These are phyloP conservation scores for Aspergillus sp. DNA, from an alignment of 2,329 filamentous ascomycete species.

Conservation along the genomic window DNA sequence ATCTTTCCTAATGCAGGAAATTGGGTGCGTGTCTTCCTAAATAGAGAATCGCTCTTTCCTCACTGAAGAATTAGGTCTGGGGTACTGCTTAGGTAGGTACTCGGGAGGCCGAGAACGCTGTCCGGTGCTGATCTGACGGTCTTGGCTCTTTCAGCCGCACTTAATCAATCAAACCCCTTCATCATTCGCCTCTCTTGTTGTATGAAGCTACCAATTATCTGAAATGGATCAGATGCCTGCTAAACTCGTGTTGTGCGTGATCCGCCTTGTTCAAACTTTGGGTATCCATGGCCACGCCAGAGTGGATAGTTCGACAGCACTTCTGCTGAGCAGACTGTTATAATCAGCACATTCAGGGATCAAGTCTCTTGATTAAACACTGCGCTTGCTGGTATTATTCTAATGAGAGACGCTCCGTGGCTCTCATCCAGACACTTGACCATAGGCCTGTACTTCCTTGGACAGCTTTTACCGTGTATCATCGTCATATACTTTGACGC, in stretches of 20 bases:
- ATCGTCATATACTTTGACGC: background rate
- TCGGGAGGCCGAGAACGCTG: too few relatives aligned
- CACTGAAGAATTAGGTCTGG: too few relatives aligned
- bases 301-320: background rate
- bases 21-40: too few relatives aligned
- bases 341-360: background rate
- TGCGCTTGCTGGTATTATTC: background rate
- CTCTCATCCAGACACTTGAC: background rate
- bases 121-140: too few relatives aligned
- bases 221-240: background rate
- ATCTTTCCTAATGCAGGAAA: too few relatives aligned
- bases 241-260: background rate
- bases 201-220: background rate
- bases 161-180: too few relatives aligned
- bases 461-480: background rate
- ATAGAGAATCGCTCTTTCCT: too few relatives aligned
- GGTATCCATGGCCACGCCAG: background rate
- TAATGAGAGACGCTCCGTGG: slow-evolving; percentile 2
- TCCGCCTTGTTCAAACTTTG: background rate
- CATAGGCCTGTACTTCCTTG: slow-evolving; percentile 1
- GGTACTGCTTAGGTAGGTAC: too few relatives aligned
- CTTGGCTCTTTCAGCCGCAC: too few relatives aligned
- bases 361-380: background rate
- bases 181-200: too few relatives aligned
- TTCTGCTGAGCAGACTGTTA: background rate